phyloP scores from a whole-genome alignment of 768 basidiomycete species.

The Tricholoma matsutake region DNA sequence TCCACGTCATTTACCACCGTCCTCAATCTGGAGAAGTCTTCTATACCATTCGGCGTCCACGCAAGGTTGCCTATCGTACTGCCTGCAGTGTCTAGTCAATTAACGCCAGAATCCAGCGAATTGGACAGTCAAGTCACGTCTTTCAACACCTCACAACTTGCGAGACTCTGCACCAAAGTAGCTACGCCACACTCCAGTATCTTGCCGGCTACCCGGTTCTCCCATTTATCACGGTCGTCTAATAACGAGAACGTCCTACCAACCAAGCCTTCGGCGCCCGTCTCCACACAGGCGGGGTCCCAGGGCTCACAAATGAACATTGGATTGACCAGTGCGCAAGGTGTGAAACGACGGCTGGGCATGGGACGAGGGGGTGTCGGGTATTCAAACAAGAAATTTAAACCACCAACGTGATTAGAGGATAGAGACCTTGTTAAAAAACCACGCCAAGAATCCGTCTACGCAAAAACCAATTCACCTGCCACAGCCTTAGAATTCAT shows the following conservation, averaged over 20 bases:
- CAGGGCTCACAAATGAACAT: not conserved
- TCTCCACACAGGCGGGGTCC: slow-evolving; percentile 1
- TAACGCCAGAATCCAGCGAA: not conserved
- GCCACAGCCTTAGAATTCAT: not conserved
- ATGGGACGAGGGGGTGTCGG: slow-evolving; percentile 52
- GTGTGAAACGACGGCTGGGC: slow-evolving; percentile 56
- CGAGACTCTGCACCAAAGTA: not conserved
- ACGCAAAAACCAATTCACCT: not conserved
- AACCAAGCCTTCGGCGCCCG: not conserved
- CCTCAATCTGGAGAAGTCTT: not conserved
- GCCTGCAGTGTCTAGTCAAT: not conserved
- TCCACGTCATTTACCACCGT: not conserved
- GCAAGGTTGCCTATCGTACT: not conserved
- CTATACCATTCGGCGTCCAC: not conserved
- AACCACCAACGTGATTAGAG: slow-evolving; percentile 38
- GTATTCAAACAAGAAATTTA: slow-evolving; percentile 72
- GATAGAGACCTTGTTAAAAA: not conserved
- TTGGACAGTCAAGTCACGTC: not conserved
- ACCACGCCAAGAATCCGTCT: not conserved
- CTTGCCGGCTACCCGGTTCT: not conserved
- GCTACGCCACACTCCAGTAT: not conserved
- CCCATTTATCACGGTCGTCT: not conserved
- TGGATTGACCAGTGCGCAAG: slow-evolving; percentile 12
- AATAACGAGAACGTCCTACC: slow-evolving; percentile 1
- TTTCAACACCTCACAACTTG: not conserved